A percentile compares a stretch with the other conserved stretches of the same genome.
Conservation (phyloP, 2,329 filamentous ascomycete genomes). For the Aspergillus luchuensis region DNA sequence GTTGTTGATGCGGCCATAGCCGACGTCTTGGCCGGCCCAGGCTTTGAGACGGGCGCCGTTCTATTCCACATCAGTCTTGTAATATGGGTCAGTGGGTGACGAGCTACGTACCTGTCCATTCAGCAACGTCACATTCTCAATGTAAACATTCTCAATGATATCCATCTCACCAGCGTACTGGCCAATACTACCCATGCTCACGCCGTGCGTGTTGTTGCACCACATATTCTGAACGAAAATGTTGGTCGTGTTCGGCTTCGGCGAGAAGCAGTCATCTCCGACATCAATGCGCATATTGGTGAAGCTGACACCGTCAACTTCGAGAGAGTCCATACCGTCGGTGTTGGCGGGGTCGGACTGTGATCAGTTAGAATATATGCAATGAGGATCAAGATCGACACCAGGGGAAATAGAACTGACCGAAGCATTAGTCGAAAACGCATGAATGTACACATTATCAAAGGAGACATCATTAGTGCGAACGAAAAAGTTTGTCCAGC, state of each 20-base stretch:
- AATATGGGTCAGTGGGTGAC: neutral
- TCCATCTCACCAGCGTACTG: conserved; percentile 59
- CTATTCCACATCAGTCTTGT: conserved; percentile 34
- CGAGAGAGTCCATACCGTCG: conserved; percentile 64
- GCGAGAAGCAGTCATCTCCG: conserved; percentile 64
- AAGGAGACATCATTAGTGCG: conserved; percentile 58
- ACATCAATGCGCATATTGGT: conserved; percentile 56
- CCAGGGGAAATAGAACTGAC: conserved; percentile 18
- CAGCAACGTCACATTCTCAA: conserved; percentile 62
- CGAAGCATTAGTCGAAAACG: conserved; percentile 53
- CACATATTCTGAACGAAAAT: conserved; percentile 62
- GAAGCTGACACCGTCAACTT: conserved; percentile 57
- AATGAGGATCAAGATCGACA: neutral
- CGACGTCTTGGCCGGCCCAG: conserved; percentile 60
- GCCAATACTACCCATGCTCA: conserved; percentile 61
- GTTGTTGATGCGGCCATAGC: conserved; percentile 64
- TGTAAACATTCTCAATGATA: conserved; percentile 59
- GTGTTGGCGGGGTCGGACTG: conserved; percentile 59
- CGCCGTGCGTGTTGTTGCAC: conserved; percentile 62
- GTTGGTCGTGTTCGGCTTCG: conserved; percentile 62
- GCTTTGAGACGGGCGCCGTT: conserved; percentile 63
- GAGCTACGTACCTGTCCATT: conserved; percentile 44
- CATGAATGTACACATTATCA: conserved; percentile 57
- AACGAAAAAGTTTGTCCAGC: conserved; percentile 66
- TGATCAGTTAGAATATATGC: conserved; percentile 13